Evolutionary conservation across 2,329 filamentous ascomycete genomes (phyloP).

Genomic region (Penicillium sumatraense): DNA sequence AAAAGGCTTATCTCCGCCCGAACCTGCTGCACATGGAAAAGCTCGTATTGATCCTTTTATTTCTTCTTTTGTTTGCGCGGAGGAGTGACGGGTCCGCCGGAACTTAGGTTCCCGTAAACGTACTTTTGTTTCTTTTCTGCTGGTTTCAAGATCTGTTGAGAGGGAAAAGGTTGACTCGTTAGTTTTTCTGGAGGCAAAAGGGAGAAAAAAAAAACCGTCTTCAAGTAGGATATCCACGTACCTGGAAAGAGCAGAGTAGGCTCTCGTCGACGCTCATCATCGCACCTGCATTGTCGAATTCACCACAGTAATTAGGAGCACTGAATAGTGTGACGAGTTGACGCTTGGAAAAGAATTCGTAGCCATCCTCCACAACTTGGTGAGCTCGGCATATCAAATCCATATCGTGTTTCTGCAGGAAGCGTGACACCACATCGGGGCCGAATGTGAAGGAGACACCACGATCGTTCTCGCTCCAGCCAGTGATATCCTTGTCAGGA

Average conservation of each 20-base stretch:
- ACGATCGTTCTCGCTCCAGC: slow-evolving; percentile 98
- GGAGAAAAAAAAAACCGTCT: background rate
- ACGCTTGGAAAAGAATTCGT: slow-evolving; percentile 99
- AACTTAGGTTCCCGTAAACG: slow-evolving; percentile 75
- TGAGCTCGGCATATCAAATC: slow-evolving; percentile 98
- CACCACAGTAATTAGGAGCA: slow-evolving; percentile 98
- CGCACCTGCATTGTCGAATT: slow-evolving; percentile 98
- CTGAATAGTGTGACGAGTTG: slow-evolving; percentile 97
- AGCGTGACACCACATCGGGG: slow-evolving; percentile 93
- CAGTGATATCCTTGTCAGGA: slow-evolving; percentile 98
- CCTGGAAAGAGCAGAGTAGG: slow-evolving; percentile 98
- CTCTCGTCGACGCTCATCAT: slow-evolving; percentile 99
- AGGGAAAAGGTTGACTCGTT: slow-evolving; percentile 20
- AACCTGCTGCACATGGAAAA: slow-evolving; percentile 81
- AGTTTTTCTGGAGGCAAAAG: background rate
- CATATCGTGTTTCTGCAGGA: slow-evolving; percentile 99
- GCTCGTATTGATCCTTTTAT: slow-evolving; percentile 73
- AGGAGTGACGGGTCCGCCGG: slow-evolving; percentile 71
- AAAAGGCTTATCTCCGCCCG: slow-evolving; percentile 78
- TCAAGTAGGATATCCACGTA: slow-evolving; percentile 45
- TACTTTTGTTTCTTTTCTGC: slow-evolving; percentile 99
- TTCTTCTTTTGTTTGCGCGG: slow-evolving; percentile 73
- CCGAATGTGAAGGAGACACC: slow-evolving; percentile 99
- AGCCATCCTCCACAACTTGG: slow-evolving; percentile 98
- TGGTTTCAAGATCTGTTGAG: slow-evolving; percentile 86